Evolutionary conservation across 2,329 filamentous ascomycete species (phyloP).

Genomic region (Mycogone perniciosa): DNA sequence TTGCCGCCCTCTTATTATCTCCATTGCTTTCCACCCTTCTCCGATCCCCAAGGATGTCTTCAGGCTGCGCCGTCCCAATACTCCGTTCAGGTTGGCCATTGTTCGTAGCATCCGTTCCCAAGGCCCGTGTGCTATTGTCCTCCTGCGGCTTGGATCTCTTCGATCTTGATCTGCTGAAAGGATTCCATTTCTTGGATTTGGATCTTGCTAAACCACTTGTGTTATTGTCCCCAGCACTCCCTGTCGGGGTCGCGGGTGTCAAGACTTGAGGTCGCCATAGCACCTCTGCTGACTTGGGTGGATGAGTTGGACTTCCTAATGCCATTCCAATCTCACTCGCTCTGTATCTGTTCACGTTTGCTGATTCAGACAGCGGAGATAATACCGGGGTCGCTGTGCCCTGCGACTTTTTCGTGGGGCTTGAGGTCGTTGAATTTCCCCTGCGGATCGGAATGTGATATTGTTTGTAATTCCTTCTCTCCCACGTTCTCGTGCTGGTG

Average conservation of each 20-base stretch:
- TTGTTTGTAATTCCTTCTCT: slow-evolving; percentile 19
- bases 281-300: slow-evolving; percentile 21
- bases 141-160: slow-evolving; percentile 20
- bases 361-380: slow-evolving; percentile 20
- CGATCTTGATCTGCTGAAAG: slow-evolving; percentile 45
- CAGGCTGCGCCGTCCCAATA: background rate
- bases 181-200: slow-evolving; percentile 51
- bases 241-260: slow-evolving; percentile 20
- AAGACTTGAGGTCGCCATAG: slow-evolving; percentile 24
- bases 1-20: background rate
- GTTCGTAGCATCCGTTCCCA: background rate
- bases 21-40: background rate
- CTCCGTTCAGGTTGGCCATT: background rate
- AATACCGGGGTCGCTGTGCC: slow-evolving; percentile 35
- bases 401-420: slow-evolving; percentile 25
- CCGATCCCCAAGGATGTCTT: background rate
- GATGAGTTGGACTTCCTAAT: slow-evolving; percentile 59
- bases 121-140: background rate
- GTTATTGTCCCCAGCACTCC: slow-evolving; percentile 13
- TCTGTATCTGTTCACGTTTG: slow-evolving; percentile 16
- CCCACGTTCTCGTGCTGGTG: background rate
- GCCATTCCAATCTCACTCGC: slow-evolving; percentile 63
- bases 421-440: slow-evolving; percentile 35
- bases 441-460: slow-evolving; percentile 37
- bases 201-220: slow-evolving; percentile 28